Base-by-base conservation (phyloP, 352 stramenopile species). In the Pythium phragmitis region DNA sequence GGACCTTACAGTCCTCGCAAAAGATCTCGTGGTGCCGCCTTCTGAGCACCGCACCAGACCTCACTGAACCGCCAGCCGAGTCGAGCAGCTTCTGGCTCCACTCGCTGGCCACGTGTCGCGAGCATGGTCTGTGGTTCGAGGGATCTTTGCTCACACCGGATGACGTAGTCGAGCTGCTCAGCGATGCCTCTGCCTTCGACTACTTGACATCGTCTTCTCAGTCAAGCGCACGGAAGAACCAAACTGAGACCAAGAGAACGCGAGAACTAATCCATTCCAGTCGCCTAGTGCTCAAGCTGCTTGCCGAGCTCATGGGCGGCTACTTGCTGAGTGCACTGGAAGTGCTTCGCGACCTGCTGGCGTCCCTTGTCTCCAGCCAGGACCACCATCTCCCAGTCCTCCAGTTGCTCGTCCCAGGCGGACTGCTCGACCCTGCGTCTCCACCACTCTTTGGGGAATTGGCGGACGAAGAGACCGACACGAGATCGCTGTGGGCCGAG, bases 281-380 rank as follows among this genome's bases (percentile, higher is more conserved):
- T 47, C 75, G 71, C 33, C 56, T 54, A 7, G 51, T 89, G 30
- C 53, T 91, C 34, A 79, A 85, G 36, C 69, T 91, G 37, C 53
- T 80, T 21, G 71, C 85, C 2, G 80, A 91, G 30, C 43, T 77
- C 17, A 70, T 83, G 54, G 79, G 63, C 34, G 63, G 65, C 19
- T 89, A 78, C 42, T 71, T 89, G 19, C 67, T 91, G 42, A 84
- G 78, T 43, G 80, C 70, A 39, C 57, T 91, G 1, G 80, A 91
- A 43, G 65, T 57, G 12, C 12, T 72, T 16, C 59, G 54, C 23
- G 57, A 61, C 16, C 42, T 72, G 0, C 37, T 72, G 13, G 14
- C 26, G 14, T 17, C 5, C 2, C 48, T 67, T 1, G 21, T 14
- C 4, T 56, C 57, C 9, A 50, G 30, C 21, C 13, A 12, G 2